Conservation (phyloP, 805 yeast species). For the Kodamaea hsintzibuensis region DNA sequence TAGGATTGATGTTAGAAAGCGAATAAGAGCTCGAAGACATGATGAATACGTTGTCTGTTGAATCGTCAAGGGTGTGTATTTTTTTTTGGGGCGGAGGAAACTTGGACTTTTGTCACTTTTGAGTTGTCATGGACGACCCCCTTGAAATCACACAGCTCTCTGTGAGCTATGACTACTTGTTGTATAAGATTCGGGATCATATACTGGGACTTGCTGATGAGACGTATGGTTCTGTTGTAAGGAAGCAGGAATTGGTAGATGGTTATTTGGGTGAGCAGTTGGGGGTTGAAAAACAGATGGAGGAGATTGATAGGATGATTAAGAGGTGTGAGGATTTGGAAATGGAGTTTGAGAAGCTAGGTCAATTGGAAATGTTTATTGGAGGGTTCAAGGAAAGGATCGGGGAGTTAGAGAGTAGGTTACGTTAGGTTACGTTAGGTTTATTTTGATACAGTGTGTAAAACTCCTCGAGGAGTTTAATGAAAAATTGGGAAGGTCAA, state of each 20-base stretch:
- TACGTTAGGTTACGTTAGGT: neutral
- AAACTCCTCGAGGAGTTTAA: no score
- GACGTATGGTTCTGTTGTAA: conserved; percentile 31
- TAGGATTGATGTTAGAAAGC: conserved; percentile 47
- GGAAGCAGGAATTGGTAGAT: conserved; percentile 32
- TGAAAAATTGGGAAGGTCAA: no score
- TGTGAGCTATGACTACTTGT: conserved; percentile 61
- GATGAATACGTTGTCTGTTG: neutral
- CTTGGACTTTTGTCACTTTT: neutral
- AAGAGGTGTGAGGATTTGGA: conserved; percentile 52
- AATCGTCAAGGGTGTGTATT: neutral
- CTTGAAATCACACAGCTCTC: conserved; percentile 60
- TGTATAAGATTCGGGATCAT: conserved; percentile 61
- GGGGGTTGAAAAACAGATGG: conserved; percentile 41
- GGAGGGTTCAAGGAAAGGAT: conserved; percentile 23
- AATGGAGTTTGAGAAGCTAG: conserved; percentile 50
- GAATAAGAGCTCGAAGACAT: conserved; percentile 29
- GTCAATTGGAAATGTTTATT: conserved; percentile 44
- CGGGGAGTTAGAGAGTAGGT: conserved; percentile 15
- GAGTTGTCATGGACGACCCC: conserved; percentile 47
- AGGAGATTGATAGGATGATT: conserved; percentile 39
- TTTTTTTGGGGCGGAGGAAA: neutral
- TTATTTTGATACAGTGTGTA: no score
- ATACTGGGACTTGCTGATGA: conserved; percentile 47
- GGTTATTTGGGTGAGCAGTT: conserved; percentile 22